Base-by-base conservation (phyloP, 2,329 filamentous ascomycete species). In the Nemania sp. region DNA sequence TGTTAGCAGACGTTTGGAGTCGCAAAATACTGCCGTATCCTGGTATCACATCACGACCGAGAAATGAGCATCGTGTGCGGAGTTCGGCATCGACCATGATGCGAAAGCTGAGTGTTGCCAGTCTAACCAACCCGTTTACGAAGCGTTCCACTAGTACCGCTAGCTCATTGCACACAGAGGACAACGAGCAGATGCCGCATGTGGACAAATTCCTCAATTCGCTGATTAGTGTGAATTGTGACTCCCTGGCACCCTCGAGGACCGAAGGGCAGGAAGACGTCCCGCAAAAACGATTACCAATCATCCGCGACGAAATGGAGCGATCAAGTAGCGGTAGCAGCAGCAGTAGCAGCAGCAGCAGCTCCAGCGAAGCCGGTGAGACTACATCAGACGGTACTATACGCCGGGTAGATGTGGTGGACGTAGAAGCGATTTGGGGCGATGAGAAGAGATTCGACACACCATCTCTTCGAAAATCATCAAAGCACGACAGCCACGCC, bases 71-170 rank as follows among this genome's bases (percentile, higher is more conserved):
- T 70, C 79, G 91, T 3, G 88, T 95, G 48, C 83, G 90, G 52
- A 86, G 85, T 42, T 92, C 90, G n/a, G 90, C 92, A 12, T 92
- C 91, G 37, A 90, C 90, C 0, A 86, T 97, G 71, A 96, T 97
- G 79, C 85, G 92, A 54, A 96, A 93, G 73, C 83, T 97, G 64
- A 96, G 91, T 75, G 88, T 91, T 70, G 88, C 89, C 50, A 92
- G 88, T 73, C 89, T 95, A 65, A 84, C 90, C 13, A 89, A 85
- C 66, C 89, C 89, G 49, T 93, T 96, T 71, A 84, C 86, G 39
- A 90, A 88, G 67, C 86, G 89, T 59, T 90, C 90, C 1, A 81
- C 80, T 40, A 90, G 88, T 65, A 68, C 81, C 47, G 76, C 77
- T 15, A 77, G 73, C 55, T 65, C 78, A 35, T 62, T 66, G 55